Evolutionary conservation across 352 stramenopile genomes (phyloP).

Genomic region (Pythium chondricola): DNA sequence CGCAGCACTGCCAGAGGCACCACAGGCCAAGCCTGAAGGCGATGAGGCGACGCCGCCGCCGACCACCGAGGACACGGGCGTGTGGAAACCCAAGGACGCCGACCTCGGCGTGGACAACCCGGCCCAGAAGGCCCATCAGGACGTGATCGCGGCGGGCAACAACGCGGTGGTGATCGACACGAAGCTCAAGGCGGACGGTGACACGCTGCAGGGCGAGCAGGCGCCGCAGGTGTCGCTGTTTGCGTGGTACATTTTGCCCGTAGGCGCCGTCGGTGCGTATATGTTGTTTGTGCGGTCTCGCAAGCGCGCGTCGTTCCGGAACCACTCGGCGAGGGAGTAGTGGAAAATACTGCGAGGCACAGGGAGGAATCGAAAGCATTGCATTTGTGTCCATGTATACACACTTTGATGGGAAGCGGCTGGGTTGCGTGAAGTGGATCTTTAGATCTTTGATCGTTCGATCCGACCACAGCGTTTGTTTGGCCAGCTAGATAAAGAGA

Average conservation of each 20-base stretch:
- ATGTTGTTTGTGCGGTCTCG: constrained; percentile 43
- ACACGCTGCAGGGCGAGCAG: constrained; percentile 31
- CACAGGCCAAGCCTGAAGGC: constrained; percentile 10
- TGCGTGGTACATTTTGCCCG: constrained; percentile 72
- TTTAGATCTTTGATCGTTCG: no score
- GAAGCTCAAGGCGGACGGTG: constrained; percentile 29
- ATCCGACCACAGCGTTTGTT: no score
- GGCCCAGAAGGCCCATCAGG: constrained; percentile 33
- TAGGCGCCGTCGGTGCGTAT: constrained; percentile 58
- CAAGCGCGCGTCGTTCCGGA: constrained; percentile 9
- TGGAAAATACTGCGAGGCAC: no score
- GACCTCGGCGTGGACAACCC: constrained; percentile 60
- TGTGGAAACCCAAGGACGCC: constrained; percentile 60
- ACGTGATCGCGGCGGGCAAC: constrained; percentile 21
- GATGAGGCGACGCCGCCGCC: constrained; percentile 2
- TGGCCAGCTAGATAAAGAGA: no score
- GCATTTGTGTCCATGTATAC: neutral
- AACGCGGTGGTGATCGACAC: constrained; percentile 25
- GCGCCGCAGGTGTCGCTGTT: constrained; percentile 67
- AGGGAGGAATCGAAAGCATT: neutral
- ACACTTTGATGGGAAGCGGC: no score
- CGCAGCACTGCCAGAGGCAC: constrained; percentile 6
- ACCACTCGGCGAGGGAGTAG: constrained; percentile 9
- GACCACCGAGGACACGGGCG: constrained; percentile 22
- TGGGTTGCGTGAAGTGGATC: no score